These are phyloP conservation scores for Sporothrix brunneoviolacea DNA, from an alignment of 2,329 filamentous ascomycete genomes.

Conservation along the genomic window DNA sequence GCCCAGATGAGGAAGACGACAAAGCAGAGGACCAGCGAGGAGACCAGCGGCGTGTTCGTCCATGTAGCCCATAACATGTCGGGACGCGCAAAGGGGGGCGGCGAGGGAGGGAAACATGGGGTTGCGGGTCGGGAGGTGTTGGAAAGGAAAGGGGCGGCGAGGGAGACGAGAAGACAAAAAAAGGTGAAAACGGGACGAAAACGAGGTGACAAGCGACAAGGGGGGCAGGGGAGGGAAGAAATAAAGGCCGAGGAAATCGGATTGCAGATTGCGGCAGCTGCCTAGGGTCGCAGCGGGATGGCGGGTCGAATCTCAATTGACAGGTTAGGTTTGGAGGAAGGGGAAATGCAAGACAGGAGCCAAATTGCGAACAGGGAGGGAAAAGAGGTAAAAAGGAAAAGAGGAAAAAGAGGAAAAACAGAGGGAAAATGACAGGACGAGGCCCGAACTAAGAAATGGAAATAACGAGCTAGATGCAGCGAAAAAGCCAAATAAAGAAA, in stretches of 20 bases:
- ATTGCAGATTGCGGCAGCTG: not conserved
- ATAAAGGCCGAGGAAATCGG: slow-evolving; percentile 2
- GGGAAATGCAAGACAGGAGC: not conserved
- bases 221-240: slow-evolving; percentile 3
- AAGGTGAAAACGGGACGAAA: not conserved
- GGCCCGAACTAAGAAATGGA: not conserved
- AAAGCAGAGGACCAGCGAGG: slow-evolving; percentile 37
- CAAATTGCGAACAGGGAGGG: slow-evolving; percentile 11
- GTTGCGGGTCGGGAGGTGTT: not conserved
- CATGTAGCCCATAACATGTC: slow-evolving; percentile 46
- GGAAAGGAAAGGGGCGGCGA: not conserved
- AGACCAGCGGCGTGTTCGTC: slow-evolving; percentile 35
- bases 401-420: not conserved
- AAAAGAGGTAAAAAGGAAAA: slow-evolving; percentile 11
- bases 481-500: not conserved
- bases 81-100: slow-evolving; percentile 22
- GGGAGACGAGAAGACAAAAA: not conserved
- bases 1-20: slow-evolving; percentile 39
- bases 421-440: not conserved
- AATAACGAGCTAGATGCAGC: not conserved
- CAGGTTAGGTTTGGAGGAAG: not conserved
- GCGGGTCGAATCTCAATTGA: slow-evolving; percentile 9
- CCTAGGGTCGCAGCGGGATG: slow-evolving; percentile 9
- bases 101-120: slow-evolving; percentile 14
- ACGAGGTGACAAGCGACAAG: not conserved